phyloP scores from a whole-genome alignment of 257 asterid genomes.

The Mitragyna speciosa region DNA sequence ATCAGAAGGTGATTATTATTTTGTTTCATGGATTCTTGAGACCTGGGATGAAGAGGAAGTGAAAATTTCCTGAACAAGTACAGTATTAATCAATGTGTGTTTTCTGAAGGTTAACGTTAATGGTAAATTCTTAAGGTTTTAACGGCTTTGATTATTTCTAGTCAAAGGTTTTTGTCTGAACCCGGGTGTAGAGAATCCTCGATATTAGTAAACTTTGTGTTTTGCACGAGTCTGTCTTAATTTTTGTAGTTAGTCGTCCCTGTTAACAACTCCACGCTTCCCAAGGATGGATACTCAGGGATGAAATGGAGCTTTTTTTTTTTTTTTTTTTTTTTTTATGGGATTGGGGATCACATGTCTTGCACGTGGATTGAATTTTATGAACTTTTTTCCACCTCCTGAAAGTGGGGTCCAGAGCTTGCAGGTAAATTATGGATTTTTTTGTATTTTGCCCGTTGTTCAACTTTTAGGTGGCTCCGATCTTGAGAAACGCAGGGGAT shows the following conservation, averaged over 20 bases:
- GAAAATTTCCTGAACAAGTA: not conserved
- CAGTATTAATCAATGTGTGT: not conserved
- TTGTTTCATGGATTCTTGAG: constrained; percentile 24
- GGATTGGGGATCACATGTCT: constrained; percentile 31
- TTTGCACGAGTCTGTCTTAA: constrained; percentile 13
- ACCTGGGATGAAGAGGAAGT: constrained; percentile 13
- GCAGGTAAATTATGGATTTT: constrained; percentile 5
- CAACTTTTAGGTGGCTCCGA: constrained; percentile 6
- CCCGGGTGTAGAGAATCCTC: constrained; percentile 20
- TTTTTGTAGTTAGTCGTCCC: not conserved
- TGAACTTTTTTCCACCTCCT: not conserved
- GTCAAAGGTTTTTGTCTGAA: constrained; percentile 23
- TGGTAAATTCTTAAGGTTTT: constrained; percentile 11
- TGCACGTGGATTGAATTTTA: constrained; percentile 27
- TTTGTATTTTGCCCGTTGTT: constrained; percentile 34
- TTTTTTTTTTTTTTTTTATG: no score
- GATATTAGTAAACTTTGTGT: not conserved
- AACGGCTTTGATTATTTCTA: constrained; percentile 17
- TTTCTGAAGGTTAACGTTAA: constrained; percentile 31
- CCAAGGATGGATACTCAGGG: not conserved
- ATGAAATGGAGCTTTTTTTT: constrained; percentile 5
- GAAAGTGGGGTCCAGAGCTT: constrained; percentile 21
- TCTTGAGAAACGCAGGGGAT: not conserved
- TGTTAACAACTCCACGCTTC: constrained; percentile 11
- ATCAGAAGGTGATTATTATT: constrained; percentile 15